These are phyloP conservation scores for Amphibolis antarctica DNA, from an alignment of 106 monocot genomes.

Conservation along the genomic window DNA sequence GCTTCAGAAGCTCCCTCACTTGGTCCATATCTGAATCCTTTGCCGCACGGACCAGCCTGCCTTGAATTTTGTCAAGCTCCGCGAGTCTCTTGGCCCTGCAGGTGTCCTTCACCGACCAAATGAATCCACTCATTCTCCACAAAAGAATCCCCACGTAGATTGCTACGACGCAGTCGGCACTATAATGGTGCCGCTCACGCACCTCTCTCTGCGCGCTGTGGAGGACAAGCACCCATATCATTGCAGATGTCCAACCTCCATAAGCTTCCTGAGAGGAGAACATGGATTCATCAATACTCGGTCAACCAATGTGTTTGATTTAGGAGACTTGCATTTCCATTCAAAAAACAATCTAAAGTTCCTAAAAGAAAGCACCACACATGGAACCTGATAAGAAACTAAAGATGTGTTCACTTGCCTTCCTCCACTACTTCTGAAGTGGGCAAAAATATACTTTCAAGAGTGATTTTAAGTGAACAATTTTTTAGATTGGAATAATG, in stretches of 20 bases:
- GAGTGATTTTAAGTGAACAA: too few relatives aligned
- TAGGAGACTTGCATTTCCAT: too few relatives aligned
- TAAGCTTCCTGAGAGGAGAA: slow-evolving; percentile 71
- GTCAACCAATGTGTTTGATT: too few relatives aligned
- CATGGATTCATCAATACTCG: background rate
- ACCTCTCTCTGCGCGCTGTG: slow-evolving; percentile 94
- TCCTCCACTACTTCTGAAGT: too few relatives aligned
- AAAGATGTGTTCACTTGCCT: too few relatives aligned
- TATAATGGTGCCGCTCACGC: slow-evolving; percentile 87
- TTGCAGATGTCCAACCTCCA: slow-evolving; percentile 78
- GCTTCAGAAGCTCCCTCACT: slow-evolving; percentile 47
- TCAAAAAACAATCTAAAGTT: too few relatives aligned
- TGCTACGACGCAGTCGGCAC: slow-evolving; percentile 75
- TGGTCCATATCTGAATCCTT: slow-evolving; percentile 81
- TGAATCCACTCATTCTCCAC: slow-evolving; percentile 74
- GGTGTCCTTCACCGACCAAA: slow-evolving; percentile 63
- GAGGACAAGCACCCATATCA: slow-evolving; percentile 82
- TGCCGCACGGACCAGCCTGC: slow-evolving; percentile 46
- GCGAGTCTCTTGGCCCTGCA: slow-evolving; percentile 31
- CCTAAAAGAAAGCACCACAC: too few relatives aligned
- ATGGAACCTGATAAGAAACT: too few relatives aligned
- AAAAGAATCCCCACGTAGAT: slow-evolving; percentile 87
- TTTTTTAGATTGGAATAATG: too few relatives aligned
- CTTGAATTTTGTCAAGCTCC: slow-evolving; percentile 58
- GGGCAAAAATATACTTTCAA: too few relatives aligned